Percentiles rank a stretch among this genome's conserved stretches.
Evolutionary conservation across 2,329 filamentous ascomycete species (phyloP).

Genomic region (Colletotrichum eremochloae): DNA sequence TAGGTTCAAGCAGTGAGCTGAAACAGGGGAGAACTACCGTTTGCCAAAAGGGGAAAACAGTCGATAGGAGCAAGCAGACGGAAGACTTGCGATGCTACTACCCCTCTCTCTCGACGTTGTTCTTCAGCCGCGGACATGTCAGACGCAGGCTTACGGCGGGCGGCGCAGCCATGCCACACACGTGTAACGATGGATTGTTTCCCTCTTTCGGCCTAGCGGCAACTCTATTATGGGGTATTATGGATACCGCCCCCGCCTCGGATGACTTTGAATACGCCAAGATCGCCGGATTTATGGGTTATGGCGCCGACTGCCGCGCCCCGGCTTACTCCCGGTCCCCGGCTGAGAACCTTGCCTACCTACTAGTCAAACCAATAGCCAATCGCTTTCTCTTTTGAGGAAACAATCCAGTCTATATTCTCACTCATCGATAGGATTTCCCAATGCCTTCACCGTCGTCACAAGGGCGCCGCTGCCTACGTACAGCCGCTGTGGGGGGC

Average conservation of each 20-base stretch:
- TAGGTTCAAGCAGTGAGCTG: not conserved
- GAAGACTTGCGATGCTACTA: not conserved
- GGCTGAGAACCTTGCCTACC: too few species aligned
- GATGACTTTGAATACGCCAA: not conserved
- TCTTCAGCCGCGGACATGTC: not conserved
- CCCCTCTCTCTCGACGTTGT: not conserved
- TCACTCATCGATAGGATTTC: not conserved
- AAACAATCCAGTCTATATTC: not conserved
- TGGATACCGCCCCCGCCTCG: too few species aligned
- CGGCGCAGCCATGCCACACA: not conserved
- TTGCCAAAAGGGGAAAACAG: constrained; percentile 26
- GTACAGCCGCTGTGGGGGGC: not conserved
- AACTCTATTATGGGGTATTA: fast-evolving
- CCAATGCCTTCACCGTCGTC: not conserved
- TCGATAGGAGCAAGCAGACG: not conserved
- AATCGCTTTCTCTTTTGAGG: not conserved
- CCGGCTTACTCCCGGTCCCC: not conserved
- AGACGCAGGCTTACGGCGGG: too few species aligned
- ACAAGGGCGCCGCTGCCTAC: not conserved
- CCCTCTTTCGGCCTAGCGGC: constrained; percentile 31
- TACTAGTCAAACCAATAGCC: not conserved
- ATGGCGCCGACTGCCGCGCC: not conserved
- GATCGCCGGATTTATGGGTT: not conserved
- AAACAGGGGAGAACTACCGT: not conserved
- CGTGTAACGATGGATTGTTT: constrained; percentile 18